Percentiles rank a stretch among this genome's conserved stretches.
phyloP scores from a whole-genome alignment of 768 basidiomycete genomes.

The Boletellus ananas region DNA sequence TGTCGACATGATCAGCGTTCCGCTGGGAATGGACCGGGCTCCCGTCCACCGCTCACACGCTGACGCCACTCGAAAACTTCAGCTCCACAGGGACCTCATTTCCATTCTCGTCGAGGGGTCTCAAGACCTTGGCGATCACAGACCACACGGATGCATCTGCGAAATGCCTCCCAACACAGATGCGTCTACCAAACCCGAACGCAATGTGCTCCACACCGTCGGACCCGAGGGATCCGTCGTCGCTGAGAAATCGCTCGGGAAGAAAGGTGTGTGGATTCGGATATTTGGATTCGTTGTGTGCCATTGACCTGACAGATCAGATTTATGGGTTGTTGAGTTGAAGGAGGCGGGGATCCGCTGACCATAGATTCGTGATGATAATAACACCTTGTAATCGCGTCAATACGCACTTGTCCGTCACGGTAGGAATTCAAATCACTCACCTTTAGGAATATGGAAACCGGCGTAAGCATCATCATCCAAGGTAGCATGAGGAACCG shows the following conservation, averaged over 20 bases:
- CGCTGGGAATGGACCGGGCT: neutral
- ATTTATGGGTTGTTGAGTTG: neutral
- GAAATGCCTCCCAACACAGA: conserved; percentile 22
- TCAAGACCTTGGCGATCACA: conserved; percentile 2
- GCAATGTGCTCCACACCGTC: neutral
- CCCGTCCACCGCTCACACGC: neutral
- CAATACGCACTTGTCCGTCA: neutral
- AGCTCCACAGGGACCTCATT: conserved; percentile 2
- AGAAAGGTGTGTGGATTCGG: conserved; percentile 33
- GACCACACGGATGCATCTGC: conserved; percentile 11
- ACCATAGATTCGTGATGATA: conserved; percentile 1
- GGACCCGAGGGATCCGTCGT: conserved; percentile 5
- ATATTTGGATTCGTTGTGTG: conserved; percentile 25
- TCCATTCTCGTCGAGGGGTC: conserved; percentile 5
- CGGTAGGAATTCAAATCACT: neutral
- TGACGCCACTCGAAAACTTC: neutral
- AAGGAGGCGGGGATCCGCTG: neutral
- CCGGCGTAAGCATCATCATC: conserved; percentile 39
- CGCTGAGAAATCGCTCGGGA: conserved; percentile 37
- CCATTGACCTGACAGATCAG: conserved; percentile 7
- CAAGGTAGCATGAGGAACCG: conserved; percentile 26
- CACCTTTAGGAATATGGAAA: conserved; percentile 46
- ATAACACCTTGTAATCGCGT: neutral
- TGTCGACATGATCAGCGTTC: neutral
- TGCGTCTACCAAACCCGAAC: conserved; percentile 19